phyloP scores from a whole-genome alignment of 306 rosid species.

The Luffa aegyptiaca region DNA sequence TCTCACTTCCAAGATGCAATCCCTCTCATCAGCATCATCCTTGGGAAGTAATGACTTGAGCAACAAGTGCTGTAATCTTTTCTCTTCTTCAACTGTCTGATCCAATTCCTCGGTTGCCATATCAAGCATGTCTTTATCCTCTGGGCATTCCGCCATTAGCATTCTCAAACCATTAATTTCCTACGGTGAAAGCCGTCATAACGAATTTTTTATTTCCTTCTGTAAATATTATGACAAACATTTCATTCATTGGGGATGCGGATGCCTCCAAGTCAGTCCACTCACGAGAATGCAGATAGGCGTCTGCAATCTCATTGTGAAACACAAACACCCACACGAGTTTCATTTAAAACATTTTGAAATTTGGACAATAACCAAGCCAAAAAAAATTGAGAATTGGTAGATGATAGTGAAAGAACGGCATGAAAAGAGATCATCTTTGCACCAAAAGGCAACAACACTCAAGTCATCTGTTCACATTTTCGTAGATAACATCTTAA shows the following conservation, averaged over 20 bases:
- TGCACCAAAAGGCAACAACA: background rate
- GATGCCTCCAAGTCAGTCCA: background rate
- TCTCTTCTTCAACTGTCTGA: slow-evolving; percentile 52
- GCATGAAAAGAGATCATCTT: background rate
- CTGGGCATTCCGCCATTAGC: slow-evolving; percentile 49
- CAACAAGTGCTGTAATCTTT: slow-evolving; percentile 42
- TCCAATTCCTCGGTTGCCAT: slow-evolving; percentile 66
- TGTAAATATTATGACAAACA: background rate
- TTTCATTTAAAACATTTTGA: background rate
- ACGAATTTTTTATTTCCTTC: background rate
- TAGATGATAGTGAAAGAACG: background rate
- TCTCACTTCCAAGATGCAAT: slow-evolving; percentile 89
- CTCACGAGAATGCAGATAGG: background rate
- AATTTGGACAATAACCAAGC: background rate
- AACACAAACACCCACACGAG: background rate
- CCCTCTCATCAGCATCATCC: slow-evolving; percentile 95
- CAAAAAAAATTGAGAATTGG: background rate
- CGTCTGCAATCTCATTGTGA: background rate
- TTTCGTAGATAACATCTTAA: background rate
- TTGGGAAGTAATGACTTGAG: slow-evolving; percentile 76
- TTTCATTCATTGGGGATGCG: background rate
- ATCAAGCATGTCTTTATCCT: slow-evolving; percentile 76
- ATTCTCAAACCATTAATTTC: slow-evolving; percentile 66
- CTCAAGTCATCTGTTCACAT: background rate
- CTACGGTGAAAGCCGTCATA: slow-evolving; percentile 20